Percentiles rank a stretch among this genome's conserved stretches.
These are phyloP conservation scores for Mucor circinelloides DNA, from an alignment of 371 early-diverging fungal species.

Conservation along the genomic window DNA sequence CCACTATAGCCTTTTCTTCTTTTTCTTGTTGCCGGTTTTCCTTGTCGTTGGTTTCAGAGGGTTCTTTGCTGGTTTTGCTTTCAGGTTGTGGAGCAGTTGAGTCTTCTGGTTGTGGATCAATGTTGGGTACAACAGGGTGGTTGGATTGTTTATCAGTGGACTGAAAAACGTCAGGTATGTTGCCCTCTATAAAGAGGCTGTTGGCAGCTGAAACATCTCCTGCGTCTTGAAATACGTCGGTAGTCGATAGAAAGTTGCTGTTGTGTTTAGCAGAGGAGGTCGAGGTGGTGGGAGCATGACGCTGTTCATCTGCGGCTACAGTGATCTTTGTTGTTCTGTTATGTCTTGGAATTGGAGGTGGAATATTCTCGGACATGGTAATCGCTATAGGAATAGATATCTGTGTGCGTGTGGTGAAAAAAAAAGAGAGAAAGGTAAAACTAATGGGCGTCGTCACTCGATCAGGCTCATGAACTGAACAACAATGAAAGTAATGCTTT, in stretches of 20 bases:
- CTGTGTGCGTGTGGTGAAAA: neutral
- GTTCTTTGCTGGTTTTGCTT: no score
- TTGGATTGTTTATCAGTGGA: neutral
- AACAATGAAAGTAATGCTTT: neutral
- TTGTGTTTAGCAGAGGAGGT: neutral
- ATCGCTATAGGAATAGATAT: neutral
- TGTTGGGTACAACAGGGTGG: no score
- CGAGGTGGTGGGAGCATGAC: neutral
- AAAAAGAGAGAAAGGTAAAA: neutral
- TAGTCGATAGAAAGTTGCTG: neutral
- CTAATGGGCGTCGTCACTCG: neutral
- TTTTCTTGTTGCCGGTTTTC: no score
- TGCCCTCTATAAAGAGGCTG: no score
- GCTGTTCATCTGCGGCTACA: neutral
- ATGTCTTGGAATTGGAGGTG: neutral
- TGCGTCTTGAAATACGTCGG: neutral
- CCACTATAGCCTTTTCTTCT: neutral
- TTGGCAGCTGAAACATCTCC: neutral
- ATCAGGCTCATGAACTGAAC: neutral
- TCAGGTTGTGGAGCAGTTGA: no score
- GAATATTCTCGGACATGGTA: conserved; percentile 1
- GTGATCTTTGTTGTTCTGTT: conserved; percentile 1
- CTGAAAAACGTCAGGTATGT: neutral
- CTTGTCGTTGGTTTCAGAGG: no score
- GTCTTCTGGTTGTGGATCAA: no score